Conservation (phyloP, 148 eudicot genomes). For the Rhododendron vialii region DNA sequence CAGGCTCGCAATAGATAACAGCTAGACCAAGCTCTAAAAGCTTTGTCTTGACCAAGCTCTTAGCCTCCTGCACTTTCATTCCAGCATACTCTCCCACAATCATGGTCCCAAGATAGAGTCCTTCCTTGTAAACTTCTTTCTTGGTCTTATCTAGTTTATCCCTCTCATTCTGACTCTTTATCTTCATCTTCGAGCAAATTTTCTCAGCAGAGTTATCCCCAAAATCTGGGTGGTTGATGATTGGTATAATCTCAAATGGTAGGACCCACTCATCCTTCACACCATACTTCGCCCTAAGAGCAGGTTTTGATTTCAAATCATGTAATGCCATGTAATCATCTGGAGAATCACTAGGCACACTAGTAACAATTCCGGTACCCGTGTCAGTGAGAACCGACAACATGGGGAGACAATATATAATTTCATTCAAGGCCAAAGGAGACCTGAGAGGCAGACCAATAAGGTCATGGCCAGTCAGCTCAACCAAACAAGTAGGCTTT, state of each 20-base stretch:
- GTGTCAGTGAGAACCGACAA: no score
- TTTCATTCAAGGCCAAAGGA: no score
- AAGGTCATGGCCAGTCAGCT: no score
- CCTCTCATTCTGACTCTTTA: conserved; percentile 86
- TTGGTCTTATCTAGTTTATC: conserved; percentile 87
- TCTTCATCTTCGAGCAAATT: conserved; percentile 74
- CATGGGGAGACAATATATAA: no score
- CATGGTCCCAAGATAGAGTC: conserved; percentile 85
- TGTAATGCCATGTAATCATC: no score
- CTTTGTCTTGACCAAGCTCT: conserved; percentile 55
- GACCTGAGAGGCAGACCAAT: no score
- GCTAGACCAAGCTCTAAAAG: conserved; percentile 64
- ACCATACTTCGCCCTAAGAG: not conserved
- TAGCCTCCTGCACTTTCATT: conserved; percentile 77
- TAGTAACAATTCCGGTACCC: no score
- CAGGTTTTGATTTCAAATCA: no score
- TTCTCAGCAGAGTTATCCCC: conserved; percentile 90
- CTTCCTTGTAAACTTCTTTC: conserved; percentile 67
- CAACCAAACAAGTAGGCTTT: no score
- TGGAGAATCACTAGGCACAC: no score
- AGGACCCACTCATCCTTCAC: conserved; percentile 82
- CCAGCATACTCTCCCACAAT: conserved; percentile 62
- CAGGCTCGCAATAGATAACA: conserved; percentile 85
- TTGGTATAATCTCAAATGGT: conserved; percentile 34
- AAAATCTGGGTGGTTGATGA: conserved; percentile 7